Conservation (phyloP, 2,329 filamentous ascomycete species). For the Chlorencoelia australis region DNA sequence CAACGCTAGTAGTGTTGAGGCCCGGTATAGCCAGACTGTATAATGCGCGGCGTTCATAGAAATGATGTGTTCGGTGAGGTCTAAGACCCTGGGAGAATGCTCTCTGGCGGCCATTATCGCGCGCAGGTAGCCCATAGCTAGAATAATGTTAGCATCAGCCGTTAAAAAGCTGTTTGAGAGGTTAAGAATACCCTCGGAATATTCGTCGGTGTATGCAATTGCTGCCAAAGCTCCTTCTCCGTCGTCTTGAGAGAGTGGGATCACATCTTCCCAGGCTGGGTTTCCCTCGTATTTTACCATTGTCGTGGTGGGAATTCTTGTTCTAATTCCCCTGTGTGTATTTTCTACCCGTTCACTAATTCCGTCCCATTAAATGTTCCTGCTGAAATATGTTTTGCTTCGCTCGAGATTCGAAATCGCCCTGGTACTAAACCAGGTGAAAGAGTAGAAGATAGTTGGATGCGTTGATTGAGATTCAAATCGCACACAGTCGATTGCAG, state of each 20-base stretch:
- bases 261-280: slow-evolving; percentile 73
- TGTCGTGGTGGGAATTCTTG: neutral
- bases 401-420: no score
- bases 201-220: slow-evolving; percentile 84
- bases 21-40: slow-evolving; percentile 95
- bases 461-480: no score
- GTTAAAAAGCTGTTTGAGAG: neutral
- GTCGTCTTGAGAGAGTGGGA: slow-evolving; percentile 75
- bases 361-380: no score
- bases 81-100: slow-evolving; percentile 65
- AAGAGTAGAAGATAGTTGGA: no score
- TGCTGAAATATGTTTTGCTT: no score
- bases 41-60: slow-evolving; percentile 93
- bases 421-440: no score
- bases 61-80: slow-evolving; percentile 83
- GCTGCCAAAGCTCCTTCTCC: slow-evolving; percentile 76
- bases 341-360: no score
- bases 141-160: slow-evolving; percentile 1
- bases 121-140: slow-evolving; percentile 83
- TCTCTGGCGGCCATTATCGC: slow-evolving; percentile 89
- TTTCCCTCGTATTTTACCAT: slow-evolving; percentile 35
- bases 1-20: slow-evolving; percentile 63
- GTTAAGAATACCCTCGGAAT: slow-evolving; percentile 55
- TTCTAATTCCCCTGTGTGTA: no score
- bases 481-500: no score